These are phyloP conservation scores for Tagetes patula DNA, from an alignment of 129 eudicot genomes.

Conservation along the genomic window DNA sequence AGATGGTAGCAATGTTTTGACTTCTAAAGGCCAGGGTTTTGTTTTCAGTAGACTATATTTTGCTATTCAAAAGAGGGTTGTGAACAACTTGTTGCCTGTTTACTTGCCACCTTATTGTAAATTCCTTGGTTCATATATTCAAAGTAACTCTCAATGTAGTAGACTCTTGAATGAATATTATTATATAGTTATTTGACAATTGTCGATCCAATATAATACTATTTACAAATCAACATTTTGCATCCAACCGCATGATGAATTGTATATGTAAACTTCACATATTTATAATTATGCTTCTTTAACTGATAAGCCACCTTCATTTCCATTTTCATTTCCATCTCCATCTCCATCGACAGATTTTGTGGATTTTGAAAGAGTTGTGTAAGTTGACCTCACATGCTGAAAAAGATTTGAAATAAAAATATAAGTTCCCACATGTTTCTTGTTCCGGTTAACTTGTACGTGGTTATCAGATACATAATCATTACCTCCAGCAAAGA, in stretches of 20 bases:
- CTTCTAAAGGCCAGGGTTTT: too few relatives aligned
- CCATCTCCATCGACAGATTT: slow-evolving; percentile 38
- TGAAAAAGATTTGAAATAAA: slow-evolving; percentile 16
- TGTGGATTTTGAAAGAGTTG: slow-evolving; percentile 32
- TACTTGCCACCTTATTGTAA: too few relatives aligned
- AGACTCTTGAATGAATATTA: background rate
- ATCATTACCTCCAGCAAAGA: slow-evolving; percentile 68
- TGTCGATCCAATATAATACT: background rate
- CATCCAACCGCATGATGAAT: slow-evolving; percentile 1
- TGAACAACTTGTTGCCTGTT: too few relatives aligned
- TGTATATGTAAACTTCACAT: background rate
- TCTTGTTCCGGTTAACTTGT: too few relatives aligned
- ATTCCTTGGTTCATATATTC: too few relatives aligned
- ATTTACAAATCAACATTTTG: slow-evolving; percentile 13
- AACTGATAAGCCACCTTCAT: slow-evolving; percentile 32
- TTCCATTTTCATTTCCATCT: slow-evolving; percentile 37
- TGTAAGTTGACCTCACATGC: slow-evolving; percentile 63
- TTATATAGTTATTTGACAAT: background rate
- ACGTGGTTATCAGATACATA: background rate
- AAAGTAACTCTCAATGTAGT: too few relatives aligned
- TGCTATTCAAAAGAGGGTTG: too few relatives aligned
- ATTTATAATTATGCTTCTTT: slow-evolving; percentile 18
- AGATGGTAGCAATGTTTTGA: too few relatives aligned
- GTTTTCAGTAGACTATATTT: too few relatives aligned
- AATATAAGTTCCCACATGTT: too few relatives aligned